These are phyloP conservation scores for Chaetomium cochliodes DNA, from an alignment of 495 filamentous ascomycete genomes.

Conservation along the genomic window DNA sequence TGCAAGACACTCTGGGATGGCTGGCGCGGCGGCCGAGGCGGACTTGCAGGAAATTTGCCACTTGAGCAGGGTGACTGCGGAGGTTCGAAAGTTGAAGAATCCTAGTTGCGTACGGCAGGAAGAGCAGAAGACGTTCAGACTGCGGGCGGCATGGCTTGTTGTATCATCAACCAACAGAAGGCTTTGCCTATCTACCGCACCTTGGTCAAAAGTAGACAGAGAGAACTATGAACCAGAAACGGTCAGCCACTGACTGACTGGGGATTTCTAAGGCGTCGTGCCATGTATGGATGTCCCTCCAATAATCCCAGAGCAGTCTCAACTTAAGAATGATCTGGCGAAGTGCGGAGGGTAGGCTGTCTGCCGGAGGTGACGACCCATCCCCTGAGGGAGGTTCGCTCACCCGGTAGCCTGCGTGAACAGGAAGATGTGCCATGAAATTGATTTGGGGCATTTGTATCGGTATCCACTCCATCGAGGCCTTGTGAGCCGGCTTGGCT, in stretches of 20 bases:
- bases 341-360: constrained; percentile 48
- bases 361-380: constrained; percentile 36
- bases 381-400: constrained; percentile 30
- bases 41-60: constrained; percentile 40
- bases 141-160: constrained; percentile 17
- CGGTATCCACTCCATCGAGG: constrained; percentile 67
- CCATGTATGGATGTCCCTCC: constrained; percentile 56
- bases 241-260: constrained; percentile 35
- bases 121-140: constrained; percentile 43
- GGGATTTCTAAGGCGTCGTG: not conserved
- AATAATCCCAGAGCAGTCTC: constrained; percentile 53
- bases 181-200: constrained; percentile 22
- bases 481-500: constrained; percentile 56
- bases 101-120: constrained; percentile 48
- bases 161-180: constrained; percentile 10
- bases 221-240: constrained; percentile 25
- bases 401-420: constrained; percentile 24
- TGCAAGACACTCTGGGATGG: constrained; percentile 47
- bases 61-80: constrained; percentile 40
- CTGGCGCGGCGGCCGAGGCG: constrained; percentile 26
- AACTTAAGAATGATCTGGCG: constrained; percentile 50
- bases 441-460: constrained; percentile 91
- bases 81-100: constrained; percentile 51
- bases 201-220: constrained; percentile 25
- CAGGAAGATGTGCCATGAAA: constrained; percentile 32